Evolutionary conservation across 139 green algal species (phyloP).

Genomic region (Chlorella sorokiniana): DNA sequence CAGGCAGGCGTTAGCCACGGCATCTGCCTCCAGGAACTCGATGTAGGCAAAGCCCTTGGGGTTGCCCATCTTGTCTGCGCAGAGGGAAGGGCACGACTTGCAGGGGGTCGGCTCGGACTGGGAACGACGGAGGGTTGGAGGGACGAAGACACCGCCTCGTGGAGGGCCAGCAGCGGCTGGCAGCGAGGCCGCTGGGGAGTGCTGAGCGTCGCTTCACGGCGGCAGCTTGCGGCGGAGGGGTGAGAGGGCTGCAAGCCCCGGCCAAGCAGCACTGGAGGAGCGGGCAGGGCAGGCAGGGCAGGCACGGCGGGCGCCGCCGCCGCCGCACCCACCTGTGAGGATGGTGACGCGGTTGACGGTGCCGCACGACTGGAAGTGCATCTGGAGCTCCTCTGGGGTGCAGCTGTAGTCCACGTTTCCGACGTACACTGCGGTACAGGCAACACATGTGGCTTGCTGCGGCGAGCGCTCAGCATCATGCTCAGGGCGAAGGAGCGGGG

Average conservation of each 20-base stretch:
- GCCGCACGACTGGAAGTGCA: constrained; percentile 86
- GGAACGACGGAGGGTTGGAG: not conserved
- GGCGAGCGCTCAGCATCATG: too few relatives aligned
- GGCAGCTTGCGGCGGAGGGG: too few relatives aligned
- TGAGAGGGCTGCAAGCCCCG: too few relatives aligned
- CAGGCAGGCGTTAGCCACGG: constrained; percentile 85
- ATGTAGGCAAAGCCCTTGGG: constrained; percentile 98
- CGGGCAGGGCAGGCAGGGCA: too few relatives aligned
- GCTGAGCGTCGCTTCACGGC: too few relatives aligned
- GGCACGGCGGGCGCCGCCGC: too few relatives aligned
- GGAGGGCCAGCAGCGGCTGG: too few relatives aligned
- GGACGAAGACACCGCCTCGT: too few relatives aligned
- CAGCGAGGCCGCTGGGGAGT: too few relatives aligned
- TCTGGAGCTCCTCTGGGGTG: constrained; percentile 96
- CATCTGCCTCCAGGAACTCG: constrained; percentile 97
- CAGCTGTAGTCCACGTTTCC: constrained; percentile 93
- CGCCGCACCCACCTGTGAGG: constrained; percentile 63
- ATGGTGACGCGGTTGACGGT: constrained; percentile 99
- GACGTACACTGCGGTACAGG: constrained; percentile 86
- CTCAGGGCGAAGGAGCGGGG: not conserved
- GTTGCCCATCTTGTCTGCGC: constrained; percentile 85
- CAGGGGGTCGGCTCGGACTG: not conserved
- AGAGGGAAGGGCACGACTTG: not conserved
- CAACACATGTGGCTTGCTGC: not conserved
- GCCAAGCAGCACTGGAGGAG: not conserved